Percentiles rank a stretch among this genome's conserved stretches.
phyloP scores from a whole-genome alignment of 202 grass and related monocot species.

The Setaria viridis region DNA sequence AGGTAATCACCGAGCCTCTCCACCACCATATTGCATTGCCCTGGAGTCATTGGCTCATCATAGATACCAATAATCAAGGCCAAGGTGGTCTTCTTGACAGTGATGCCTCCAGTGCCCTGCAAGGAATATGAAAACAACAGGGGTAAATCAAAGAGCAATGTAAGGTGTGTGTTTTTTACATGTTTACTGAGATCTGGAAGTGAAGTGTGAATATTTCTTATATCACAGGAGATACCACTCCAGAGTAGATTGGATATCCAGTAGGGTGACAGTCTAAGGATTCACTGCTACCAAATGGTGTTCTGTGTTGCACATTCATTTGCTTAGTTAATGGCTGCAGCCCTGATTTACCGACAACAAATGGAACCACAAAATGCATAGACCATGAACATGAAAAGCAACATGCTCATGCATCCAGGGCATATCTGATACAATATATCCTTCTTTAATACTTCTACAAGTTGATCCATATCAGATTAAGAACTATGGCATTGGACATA shows the following conservation, averaged over 20 bases:
- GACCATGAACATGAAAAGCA: not conserved
- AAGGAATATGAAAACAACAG: slow-evolving; percentile 9
- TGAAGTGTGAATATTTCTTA: not conserved
- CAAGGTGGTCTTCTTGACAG: slow-evolving; percentile 67
- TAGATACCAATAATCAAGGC: slow-evolving; percentile 75
- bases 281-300: not conserved
- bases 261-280: not conserved
- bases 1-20: slow-evolving; percentile 91
- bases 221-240: not conserved
- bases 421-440: not conserved
- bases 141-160: not conserved
- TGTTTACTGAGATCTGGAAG: not conserved
- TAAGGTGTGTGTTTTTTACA: not conserved
- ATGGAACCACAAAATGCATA: not conserved
- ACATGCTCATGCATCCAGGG: not conserved
- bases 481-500: not conserved
- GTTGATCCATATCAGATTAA: not conserved
- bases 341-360: not conserved
- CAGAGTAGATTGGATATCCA: not conserved
- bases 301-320: not conserved
- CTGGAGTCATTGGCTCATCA: slow-evolving; percentile 88
- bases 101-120: slow-evolving; percentile 68
- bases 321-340: not conserved
- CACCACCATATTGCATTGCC: slow-evolving; percentile 81
- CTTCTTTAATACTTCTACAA: not conserved